These are phyloP conservation scores for Botrytis byssoidea DNA, from an alignment of 2,329 filamentous ascomycete species.

Conservation along the genomic window DNA sequence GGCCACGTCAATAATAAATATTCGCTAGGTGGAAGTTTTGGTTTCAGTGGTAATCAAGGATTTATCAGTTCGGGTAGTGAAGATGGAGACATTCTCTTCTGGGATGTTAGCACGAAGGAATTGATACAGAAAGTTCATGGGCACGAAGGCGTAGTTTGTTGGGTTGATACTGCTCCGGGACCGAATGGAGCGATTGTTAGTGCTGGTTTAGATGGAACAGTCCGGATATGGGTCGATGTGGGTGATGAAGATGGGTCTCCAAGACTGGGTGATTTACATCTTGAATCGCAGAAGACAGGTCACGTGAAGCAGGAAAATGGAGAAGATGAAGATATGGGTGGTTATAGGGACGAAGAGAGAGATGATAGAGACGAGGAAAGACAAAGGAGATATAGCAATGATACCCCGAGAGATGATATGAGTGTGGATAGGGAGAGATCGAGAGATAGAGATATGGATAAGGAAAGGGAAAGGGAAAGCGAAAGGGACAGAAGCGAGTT, in stretches of 20 bases:
- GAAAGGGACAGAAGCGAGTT: slow-evolving; percentile 13
- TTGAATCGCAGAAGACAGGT: slow-evolving; percentile 15
- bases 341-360: slow-evolving; percentile 18
- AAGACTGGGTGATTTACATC: slow-evolving; percentile 26
- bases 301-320: slow-evolving; percentile 23
- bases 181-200: slow-evolving; percentile 55
- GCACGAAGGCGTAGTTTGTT: slow-evolving; percentile 60
- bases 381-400: slow-evolving; percentile 27
- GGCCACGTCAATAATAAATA: slow-evolving; percentile 83
- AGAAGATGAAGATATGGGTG: slow-evolving; percentile 22
- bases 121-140: slow-evolving; percentile 67
- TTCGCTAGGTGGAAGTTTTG: slow-evolving; percentile 83
- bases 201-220: slow-evolving; percentile 59
- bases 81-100: slow-evolving; percentile 79
- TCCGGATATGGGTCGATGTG: slow-evolving; percentile 59
- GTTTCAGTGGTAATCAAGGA: slow-evolving; percentile 53
- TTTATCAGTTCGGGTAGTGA: slow-evolving; percentile 86
- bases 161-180: slow-evolving; percentile 61
- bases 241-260: slow-evolving; percentile 29
- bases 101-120: slow-evolving; percentile 86
- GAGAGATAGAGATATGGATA: slow-evolving; percentile 16
- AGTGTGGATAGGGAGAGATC: slow-evolving; percentile 21
- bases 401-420: slow-evolving; percentile 33
- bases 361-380: slow-evolving; percentile 23
- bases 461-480: not conserved